These are phyloP conservation scores for Chrysophaeum taylorii DNA, from an alignment of 352 stramenopile genomes.

Conservation along the genomic window DNA sequence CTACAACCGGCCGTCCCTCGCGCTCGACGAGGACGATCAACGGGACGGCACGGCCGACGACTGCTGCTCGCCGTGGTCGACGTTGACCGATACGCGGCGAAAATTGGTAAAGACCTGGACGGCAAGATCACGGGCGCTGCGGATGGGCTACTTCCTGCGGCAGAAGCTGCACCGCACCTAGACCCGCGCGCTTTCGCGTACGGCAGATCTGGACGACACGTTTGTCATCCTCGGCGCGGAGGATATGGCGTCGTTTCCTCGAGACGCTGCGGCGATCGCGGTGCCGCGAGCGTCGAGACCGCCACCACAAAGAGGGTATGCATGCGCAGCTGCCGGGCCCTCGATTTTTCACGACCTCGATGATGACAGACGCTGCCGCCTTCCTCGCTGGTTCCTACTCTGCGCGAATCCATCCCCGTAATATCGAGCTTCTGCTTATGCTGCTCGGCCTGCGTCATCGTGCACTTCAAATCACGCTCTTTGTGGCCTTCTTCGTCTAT, in stretches of 20 bases:
- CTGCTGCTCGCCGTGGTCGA: neutral
- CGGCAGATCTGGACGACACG: neutral
- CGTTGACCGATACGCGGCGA: neutral
- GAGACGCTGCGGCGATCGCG: no score
- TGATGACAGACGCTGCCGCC: neutral
- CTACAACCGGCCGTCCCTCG: neutral
- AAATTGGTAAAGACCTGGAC: neutral
- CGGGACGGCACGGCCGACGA: neutral
- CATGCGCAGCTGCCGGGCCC: neutral
- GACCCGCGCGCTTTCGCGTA: neutral
- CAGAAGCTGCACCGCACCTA: neutral
- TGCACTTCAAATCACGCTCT: neutral
- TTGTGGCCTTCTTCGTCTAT: neutral
- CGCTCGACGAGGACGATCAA: neutral
- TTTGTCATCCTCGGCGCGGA: slow-evolving; percentile 4
- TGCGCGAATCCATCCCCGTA: neutral
- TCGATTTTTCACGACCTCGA: neutral
- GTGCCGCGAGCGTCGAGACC: no score
- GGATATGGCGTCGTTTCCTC: no score
- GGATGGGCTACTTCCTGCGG: neutral
- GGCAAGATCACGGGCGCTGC: neutral
- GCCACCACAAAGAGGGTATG: no score
- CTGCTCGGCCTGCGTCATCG: neutral
- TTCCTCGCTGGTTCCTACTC: neutral
- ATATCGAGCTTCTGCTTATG: neutral